Evolutionary conservation across 2,329 filamentous ascomycete species (phyloP), one percentile per base, ranked within the genome.

Genomic region (Rhynchosporium agropyri): DNA sequence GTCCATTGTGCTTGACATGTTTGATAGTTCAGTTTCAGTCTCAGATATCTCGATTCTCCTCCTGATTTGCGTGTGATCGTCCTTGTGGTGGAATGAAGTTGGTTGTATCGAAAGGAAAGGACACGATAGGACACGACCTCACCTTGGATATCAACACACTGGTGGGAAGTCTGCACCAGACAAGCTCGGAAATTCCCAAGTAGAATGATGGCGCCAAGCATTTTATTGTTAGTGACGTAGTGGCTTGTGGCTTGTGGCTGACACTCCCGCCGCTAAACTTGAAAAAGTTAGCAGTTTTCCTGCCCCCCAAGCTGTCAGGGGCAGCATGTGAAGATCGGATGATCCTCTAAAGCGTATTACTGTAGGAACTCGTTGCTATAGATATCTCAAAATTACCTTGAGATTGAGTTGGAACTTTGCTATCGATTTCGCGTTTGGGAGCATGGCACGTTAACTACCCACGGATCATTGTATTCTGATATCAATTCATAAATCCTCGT

Each of bases 1-100:
- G 45, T 74, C 72, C n/a, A 74, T 54, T 29, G 62, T 65, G 50
- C 62, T 68, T 51, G 71, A 61, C 70, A 72, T 72, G 28, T 60
- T 68, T 7, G 46, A 40, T n/a, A 6, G 4, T 50, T 26, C 20
- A 15, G 38, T 33, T 42, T 13, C 4, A n/a, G 29, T 31, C 6
- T 43, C 7, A 20, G 4, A 20, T 20, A 20, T 20, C 20, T 20
- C 20, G 20, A 20, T 20, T 28, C 20, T 46, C n/a, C 9, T 33
- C 7, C 36, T 51, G 33, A 31, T 15, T 28, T n/a, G 2, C 2
- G 31, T 31, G 2, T 28, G 13, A 29, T 31, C 12, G 1, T 49
- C 1, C 26, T 13, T 8, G 15, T 13, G 51, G 28, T 40, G 28
- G 8, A 13, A n/a, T 54, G 3, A 29, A 42, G 36, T 6, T 51